Percentiles rank a stretch among this genome's conserved stretches.
phyloP scores from a whole-genome alignment of 2,329 filamentous ascomycete genomes.

The Colletotrichum sp. region DNA sequence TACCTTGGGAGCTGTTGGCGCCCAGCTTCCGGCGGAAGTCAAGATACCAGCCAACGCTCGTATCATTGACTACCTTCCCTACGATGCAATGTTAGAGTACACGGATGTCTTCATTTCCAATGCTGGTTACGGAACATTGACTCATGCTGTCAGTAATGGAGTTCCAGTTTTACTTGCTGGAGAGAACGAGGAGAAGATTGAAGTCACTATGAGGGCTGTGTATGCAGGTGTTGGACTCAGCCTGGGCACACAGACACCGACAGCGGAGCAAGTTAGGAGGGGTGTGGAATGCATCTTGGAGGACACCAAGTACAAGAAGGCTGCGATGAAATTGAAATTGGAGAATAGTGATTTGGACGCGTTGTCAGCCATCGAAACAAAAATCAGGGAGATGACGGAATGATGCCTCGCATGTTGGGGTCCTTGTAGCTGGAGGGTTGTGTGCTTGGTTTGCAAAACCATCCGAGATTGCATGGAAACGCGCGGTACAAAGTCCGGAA shows the following conservation, averaged over 20 bases:
- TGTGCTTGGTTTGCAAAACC: background rate
- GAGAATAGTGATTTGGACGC: background rate
- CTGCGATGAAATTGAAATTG: constrained; percentile 1
- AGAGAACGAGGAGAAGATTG: constrained; percentile 43
- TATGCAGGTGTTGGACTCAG: constrained; percentile 51
- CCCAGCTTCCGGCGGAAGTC: background rate
- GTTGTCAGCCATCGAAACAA: background rate
- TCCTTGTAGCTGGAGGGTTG: background rate
- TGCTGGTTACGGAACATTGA: constrained; percentile 53
- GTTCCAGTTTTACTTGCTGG: constrained; percentile 54
- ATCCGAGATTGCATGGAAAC: background rate
- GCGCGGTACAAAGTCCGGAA: background rate
- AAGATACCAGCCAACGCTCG: constrained; percentile 42
- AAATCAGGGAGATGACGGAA: background rate
- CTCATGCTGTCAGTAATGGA: constrained; percentile 48
- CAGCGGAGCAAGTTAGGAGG: constrained; percentile 12
- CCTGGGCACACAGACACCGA: constrained; percentile 39
- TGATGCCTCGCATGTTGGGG: background rate
- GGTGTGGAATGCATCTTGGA: background rate
- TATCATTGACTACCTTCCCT: constrained; percentile 53
- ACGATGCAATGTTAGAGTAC: constrained; percentile 49
- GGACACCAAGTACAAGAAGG: constrained; percentile 9
- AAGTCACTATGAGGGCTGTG: constrained; percentile 45
- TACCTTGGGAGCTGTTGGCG: constrained; percentile 31
- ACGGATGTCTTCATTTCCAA: constrained; percentile 53